Base-by-base conservation (phyloP, 2,329 filamentous ascomycete genomes). In the Chaetothyriales sp. region DNA sequence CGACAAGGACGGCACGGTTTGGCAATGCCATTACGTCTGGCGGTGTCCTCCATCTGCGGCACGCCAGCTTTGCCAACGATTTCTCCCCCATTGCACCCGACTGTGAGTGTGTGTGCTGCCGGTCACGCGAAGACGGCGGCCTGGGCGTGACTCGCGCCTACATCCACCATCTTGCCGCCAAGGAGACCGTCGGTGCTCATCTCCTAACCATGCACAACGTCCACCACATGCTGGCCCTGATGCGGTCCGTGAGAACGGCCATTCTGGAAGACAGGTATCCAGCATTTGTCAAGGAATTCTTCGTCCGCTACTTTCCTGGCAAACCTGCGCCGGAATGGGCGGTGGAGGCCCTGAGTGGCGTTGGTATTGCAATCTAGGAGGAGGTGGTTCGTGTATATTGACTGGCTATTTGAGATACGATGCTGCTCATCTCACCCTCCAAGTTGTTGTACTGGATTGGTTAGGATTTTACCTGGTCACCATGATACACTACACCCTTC, bases 161-260 rank as follows among this genome's bases (percentile, higher is more conserved):
- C 67, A 80, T 96, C 46, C 82, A 95, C 64, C 92, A 98, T 69
- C 80, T 95, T 57, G 82, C 86, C 0, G 83, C 84, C 25, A 98
- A 98, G 69, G 92, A 98, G 72, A 98, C 92, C 0, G 89, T 86
- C 1, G 87, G 90, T 6, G 92, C 93, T 15, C 80, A 84, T 70
- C 62, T 84, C 64, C 47, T 58, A 50, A 95, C 87, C 0, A 87
- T 96, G 63, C 92, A 98, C 67, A 98, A 98, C 63, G 86, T 98
- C 22, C 87, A 88, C 70, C 95, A 95, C 63, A 80, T 95, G 64
- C 73, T 98, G 49, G 77, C 83, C 53, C 70, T 98, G 60, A 95
- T 96, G 88, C 72, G 75, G 18, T 71, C 77, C 53, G 77, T 80
- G 10, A 77, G 90, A 53, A 73, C 85, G 55, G 81, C 92, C 15